Evolutionary conservation across 2,329 filamentous ascomycete species (phyloP).

Genomic region (Aspergillus sp.): DNA sequence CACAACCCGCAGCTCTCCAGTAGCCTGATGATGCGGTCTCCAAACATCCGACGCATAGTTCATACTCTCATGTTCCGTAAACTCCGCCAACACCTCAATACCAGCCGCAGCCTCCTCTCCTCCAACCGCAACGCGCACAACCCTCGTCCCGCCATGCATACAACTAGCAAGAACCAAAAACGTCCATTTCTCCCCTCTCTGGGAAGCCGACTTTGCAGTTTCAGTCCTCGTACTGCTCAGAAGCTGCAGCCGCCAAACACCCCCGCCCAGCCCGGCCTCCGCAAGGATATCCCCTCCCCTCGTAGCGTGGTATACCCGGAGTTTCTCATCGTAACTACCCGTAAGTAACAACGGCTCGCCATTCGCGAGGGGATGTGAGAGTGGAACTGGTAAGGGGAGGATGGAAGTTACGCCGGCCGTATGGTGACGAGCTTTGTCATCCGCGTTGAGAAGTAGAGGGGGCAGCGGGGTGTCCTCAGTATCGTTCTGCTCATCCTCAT

Average conservation of each 20-base stretch:
- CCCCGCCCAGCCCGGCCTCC: conserved; percentile 68
- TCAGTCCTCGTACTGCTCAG: conserved; percentile 7
- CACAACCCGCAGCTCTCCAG: conserved; percentile 32
- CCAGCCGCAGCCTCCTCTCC: conserved; percentile 52
- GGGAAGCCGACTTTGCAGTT: conserved; percentile 11
- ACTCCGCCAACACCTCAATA: conserved; percentile 67
- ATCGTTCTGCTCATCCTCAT: neutral
- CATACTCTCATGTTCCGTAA: conserved; percentile 89
- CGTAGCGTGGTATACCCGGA: conserved; percentile 60
- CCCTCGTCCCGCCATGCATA: conserved; percentile 81
- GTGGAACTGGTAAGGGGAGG: conserved; percentile 59
- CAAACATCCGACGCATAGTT: conserved; percentile 78
- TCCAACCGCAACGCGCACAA: conserved; percentile 52
- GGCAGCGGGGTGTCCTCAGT: neutral
- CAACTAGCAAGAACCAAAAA: conserved; percentile 76
- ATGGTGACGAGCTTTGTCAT: conserved; percentile 60
- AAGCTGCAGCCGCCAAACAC: conserved; percentile 82
- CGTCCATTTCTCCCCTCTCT: conserved; percentile 15
- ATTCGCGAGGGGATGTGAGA: conserved; percentile 26
- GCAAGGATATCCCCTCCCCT: conserved; percentile 54
- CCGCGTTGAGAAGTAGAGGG: conserved; percentile 24
- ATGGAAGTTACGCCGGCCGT: conserved; percentile 87
- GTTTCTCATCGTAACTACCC: conserved; percentile 85
- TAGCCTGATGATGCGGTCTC: conserved; percentile 19
- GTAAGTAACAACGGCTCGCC: conserved; percentile 67